Conservation (phyloP, 495 filamentous ascomycete genomes). For the Schizothecium vesticola region DNA sequence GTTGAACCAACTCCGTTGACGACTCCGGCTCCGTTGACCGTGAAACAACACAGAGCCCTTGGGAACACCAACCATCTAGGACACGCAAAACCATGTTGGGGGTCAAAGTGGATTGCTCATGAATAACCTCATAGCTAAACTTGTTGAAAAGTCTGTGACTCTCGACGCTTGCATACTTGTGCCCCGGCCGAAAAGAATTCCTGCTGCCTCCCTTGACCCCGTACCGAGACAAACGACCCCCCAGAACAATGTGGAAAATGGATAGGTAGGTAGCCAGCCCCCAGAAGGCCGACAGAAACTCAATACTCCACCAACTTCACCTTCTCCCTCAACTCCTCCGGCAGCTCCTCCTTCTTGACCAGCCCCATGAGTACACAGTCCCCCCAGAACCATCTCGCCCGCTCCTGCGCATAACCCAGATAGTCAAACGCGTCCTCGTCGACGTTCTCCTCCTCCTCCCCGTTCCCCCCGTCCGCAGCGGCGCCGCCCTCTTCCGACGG, state of each 20-base stretch:
- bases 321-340: constrained; percentile 49
- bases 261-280: background rate
- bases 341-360: constrained; percentile 66
- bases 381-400: constrained; percentile 89
- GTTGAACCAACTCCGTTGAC: too few species aligned
- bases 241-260: background rate
- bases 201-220: background rate
- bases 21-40: too few species aligned
- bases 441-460: constrained; percentile 16
- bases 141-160: background rate
- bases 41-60: background rate
- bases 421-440: constrained; percentile 75
- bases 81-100: background rate
- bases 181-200: background rate
- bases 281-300: background rate
- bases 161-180: background rate
- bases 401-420: constrained; percentile 81
- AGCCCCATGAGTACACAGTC: constrained; percentile 73
- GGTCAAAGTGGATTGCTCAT: background rate
- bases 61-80: background rate
- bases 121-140: background rate
- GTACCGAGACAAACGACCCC: background rate
- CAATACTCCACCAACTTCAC: constrained; percentile 58
- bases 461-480: constrained; percentile 13
- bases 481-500: background rate